Conservation (phyloP, 345 rosid species). For the Litchi chinensis region DNA sequence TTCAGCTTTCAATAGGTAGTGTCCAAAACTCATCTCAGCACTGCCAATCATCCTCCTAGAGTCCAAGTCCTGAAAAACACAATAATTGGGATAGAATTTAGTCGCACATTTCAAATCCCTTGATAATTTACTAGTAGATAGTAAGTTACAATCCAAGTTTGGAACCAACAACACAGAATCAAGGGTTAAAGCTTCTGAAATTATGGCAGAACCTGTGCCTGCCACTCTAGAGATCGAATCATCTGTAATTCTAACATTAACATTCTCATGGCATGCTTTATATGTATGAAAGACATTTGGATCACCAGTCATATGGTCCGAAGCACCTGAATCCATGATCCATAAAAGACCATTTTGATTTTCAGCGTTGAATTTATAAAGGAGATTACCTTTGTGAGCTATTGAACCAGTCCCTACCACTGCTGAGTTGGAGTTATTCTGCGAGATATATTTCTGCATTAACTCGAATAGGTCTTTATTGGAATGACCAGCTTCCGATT, state of each 20-base stretch:
- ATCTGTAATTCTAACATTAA: background rate
- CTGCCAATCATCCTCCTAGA: background rate
- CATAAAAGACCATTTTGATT: background rate
- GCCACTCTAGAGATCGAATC: background rate
- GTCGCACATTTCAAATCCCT: background rate
- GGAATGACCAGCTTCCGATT: too few species aligned
- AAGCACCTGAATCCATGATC: background rate
- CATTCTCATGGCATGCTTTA: background rate
- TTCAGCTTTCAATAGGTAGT: too few species aligned
- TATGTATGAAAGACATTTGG: background rate
- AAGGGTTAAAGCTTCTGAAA: background rate
- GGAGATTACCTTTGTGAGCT: too few species aligned
- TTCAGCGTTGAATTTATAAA: too few species aligned
- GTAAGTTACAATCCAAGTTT: slow-evolving; percentile 1
- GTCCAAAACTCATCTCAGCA: background rate
- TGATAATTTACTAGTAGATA: background rate
- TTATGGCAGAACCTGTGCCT: background rate
- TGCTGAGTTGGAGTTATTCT: too few species aligned
- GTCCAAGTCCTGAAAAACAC: background rate
- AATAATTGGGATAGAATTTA: background rate
- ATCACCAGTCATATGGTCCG: slow-evolving; percentile 6
- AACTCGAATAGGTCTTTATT: too few species aligned
- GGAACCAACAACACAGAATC: background rate
- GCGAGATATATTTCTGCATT: too few species aligned
- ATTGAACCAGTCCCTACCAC: too few species aligned